These are phyloP conservation scores for Thermothelomyces thermophilus DNA, from an alignment of 2,329 filamentous ascomycete species.

Conservation along the genomic window DNA sequence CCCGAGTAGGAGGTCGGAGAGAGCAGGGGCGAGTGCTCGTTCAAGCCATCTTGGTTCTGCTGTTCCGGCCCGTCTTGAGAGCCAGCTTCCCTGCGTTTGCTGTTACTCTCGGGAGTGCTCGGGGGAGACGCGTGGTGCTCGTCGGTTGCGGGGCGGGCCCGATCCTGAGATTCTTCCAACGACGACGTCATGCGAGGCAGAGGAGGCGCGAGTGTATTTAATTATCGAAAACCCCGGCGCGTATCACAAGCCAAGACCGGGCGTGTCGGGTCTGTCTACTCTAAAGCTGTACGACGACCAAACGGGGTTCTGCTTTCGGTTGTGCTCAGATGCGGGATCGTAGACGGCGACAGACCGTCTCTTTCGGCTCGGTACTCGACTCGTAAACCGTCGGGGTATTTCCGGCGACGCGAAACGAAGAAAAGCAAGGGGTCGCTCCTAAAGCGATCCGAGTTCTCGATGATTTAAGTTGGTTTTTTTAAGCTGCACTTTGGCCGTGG, in stretches of 20 bases:
- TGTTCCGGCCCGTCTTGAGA: constrained; percentile 18
- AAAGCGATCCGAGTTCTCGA: not conserved
- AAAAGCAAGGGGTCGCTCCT: not conserved
- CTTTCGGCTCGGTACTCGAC: not conserved
- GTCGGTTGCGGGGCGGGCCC: not conserved
- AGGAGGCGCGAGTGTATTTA: not conserved
- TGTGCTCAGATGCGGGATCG: not conserved
- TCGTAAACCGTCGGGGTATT: not conserved
- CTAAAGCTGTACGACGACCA: not conserved
- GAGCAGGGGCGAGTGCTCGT: constrained; percentile 45
- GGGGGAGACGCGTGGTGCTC: constrained; percentile 10
- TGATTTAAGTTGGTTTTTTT: too few relatives aligned
- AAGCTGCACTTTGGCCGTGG: too few relatives aligned
- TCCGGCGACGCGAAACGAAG: not conserved
- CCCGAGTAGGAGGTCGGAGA: constrained; percentile 31
- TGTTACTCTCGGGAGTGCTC: constrained; percentile 2
- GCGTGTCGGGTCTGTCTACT: not conserved
- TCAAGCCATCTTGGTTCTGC: constrained; percentile 26
- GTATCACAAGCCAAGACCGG: not conserved
- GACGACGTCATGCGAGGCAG: constrained; percentile 36
- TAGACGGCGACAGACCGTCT: not conserved
- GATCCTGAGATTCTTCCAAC: constrained; percentile 23
- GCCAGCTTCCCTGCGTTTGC: constrained; percentile 5
- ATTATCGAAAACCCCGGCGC: constrained; percentile 2
- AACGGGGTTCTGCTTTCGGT: not conserved